phyloP scores from a whole-genome alignment of 176 grass and related monocot species.

The Typha latifolia region DNA sequence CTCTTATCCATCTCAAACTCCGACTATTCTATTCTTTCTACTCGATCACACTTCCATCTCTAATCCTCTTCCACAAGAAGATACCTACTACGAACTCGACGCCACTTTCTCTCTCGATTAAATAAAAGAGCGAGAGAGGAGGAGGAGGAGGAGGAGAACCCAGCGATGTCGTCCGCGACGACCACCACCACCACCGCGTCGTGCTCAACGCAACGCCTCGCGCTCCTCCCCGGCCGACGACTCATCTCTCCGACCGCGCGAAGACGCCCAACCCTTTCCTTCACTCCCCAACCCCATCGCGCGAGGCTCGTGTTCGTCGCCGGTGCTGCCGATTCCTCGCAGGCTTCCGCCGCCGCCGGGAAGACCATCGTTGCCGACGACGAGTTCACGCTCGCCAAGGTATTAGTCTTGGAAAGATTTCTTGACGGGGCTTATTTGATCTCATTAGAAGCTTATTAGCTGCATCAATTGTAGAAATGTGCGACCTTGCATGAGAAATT shows the following conservation, averaged over 20 bases:
- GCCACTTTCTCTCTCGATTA: too few relatives aligned
- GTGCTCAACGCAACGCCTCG: slow-evolving; percentile 22
- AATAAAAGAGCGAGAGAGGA: too few relatives aligned
- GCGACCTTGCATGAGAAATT: background rate
- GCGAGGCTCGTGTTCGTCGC: slow-evolving; percentile 19
- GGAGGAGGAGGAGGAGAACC: too few relatives aligned
- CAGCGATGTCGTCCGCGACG: too few relatives aligned
- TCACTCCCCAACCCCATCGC: background rate
- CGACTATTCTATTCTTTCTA: too few relatives aligned
- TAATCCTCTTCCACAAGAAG: too few relatives aligned
- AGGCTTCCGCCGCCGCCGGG: slow-evolving; percentile 16
- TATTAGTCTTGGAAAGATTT: background rate
- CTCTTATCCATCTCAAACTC: too few relatives aligned
- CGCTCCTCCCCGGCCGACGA: slow-evolving; percentile 17
- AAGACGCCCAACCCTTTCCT: background rate
- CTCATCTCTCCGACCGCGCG: background rate
- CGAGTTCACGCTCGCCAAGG: slow-evolving; percentile 78
- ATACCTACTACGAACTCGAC: too few relatives aligned
- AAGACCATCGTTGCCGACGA: slow-evolving; percentile 58
- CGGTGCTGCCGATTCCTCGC: slow-evolving; percentile 44
- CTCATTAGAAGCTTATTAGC: background rate
- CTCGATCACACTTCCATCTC: too few relatives aligned
- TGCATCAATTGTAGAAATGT: background rate
- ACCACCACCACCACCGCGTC: background rate
- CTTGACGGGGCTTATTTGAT: too few relatives aligned